phyloP scores from a whole-genome alignment of 208 protist species.

The Phytomonas serpens region DNA sequence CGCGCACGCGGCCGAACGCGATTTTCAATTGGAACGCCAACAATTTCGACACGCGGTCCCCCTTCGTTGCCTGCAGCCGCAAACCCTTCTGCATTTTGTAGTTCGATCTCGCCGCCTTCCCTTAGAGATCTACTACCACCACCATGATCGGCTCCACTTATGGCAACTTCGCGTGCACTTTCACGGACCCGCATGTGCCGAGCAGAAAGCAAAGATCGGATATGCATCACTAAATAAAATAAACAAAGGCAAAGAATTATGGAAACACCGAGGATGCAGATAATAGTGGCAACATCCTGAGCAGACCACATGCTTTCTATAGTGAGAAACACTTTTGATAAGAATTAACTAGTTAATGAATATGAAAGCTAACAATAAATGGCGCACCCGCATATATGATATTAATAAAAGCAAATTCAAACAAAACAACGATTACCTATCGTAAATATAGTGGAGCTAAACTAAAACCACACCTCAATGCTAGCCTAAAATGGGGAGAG shows the following conservation, averaged over 20 bases:
- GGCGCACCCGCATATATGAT: not conserved
- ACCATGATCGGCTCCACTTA: not conserved
- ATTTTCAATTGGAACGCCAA: slow-evolving; percentile 33
- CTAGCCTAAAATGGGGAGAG: not conserved
- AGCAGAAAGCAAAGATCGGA: not conserved
- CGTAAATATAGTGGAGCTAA: not conserved
- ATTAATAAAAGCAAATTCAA: not conserved
- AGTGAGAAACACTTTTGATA: not conserved
- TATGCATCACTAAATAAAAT: not conserved
- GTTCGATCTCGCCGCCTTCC: not conserved
- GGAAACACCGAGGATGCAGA: not conserved
- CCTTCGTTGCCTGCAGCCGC: not conserved
- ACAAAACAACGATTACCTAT: not conserved
- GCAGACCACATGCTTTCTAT: not conserved
- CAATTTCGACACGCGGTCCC: not conserved
- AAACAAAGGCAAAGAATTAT: not conserved
- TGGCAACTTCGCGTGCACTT: not conserved
- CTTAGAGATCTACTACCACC: not conserved
- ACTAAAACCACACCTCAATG: not conserved
- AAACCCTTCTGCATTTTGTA: slow-evolving; percentile 3
- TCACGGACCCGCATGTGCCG: not conserved
- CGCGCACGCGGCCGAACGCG: slow-evolving; percentile 30
- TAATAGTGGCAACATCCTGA: not conserved
- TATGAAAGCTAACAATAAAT: not conserved
- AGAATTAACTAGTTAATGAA: not conserved